Conservation (phyloP, 805 yeast species). For the Cyberlindnera mrakii region DNA sequence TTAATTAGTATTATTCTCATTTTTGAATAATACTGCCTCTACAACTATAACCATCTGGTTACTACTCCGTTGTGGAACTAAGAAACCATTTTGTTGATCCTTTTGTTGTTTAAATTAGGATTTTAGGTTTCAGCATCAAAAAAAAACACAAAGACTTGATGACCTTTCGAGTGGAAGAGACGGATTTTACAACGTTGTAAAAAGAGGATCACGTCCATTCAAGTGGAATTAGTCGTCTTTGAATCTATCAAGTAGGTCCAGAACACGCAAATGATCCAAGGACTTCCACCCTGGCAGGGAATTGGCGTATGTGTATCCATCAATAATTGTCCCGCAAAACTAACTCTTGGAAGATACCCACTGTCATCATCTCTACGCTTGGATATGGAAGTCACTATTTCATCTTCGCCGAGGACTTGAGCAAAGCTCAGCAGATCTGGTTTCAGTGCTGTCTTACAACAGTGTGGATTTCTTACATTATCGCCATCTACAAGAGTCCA, state of each 20-base stretch:
- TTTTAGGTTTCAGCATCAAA: too few relatives aligned
- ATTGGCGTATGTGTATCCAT: constrained; percentile 12
- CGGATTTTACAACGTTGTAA: too few relatives aligned
- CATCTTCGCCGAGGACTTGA: constrained; percentile 41
- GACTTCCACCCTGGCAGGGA: constrained; percentile 16
- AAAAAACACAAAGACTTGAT: too few relatives aligned
- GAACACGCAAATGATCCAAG: constrained; percentile 1
- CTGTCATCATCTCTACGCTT: constrained; percentile 44
- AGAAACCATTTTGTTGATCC: too few relatives aligned
- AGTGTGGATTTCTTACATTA: constrained; percentile 68
- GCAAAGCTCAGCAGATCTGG: constrained; percentile 33
- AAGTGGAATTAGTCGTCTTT: too few relatives aligned
- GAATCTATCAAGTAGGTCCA: not conserved
- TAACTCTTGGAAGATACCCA: constrained; percentile 49
- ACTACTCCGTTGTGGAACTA: too few relatives aligned
- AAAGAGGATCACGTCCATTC: too few relatives aligned
- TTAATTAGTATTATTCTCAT: too few relatives aligned
- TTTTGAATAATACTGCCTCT: too few relatives aligned
- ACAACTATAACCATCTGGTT: too few relatives aligned
- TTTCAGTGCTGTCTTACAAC: constrained; percentile 43
- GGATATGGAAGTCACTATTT: constrained; percentile 61
- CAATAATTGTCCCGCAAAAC: not conserved
- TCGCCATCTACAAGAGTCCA: constrained; percentile 63
- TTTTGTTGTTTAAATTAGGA: too few relatives aligned
- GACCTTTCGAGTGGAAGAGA: too few relatives aligned